Conservation (phyloP, 1,284 basidiomycete genomes). For the Spongiforma sp. region DNA sequence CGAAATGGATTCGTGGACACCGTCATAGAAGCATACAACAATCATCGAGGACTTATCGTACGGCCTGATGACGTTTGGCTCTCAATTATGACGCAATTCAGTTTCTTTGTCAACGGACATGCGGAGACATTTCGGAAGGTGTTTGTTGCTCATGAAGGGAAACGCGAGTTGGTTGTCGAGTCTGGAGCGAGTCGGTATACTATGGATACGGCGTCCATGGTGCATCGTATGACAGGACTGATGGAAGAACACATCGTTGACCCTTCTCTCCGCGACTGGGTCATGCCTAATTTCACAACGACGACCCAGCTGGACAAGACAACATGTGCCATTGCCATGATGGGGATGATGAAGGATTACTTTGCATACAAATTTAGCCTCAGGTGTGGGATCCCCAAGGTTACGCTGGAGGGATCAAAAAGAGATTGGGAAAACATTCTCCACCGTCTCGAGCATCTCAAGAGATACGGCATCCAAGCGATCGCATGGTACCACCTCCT, state of each 20-base stretch:
- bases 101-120: slow-evolving; percentile 49
- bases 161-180: slow-evolving; percentile 38
- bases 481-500: slow-evolving; percentile 45
- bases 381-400: slow-evolving; percentile 50
- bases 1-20: slow-evolving; percentile 45
- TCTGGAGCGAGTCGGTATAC: slow-evolving; percentile 32
- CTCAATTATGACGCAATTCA: slow-evolving; percentile 49
- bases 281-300: slow-evolving; percentile 52
- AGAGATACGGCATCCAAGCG: slow-evolving; percentile 42
- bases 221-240: slow-evolving; percentile 39
- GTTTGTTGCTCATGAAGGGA: slow-evolving; percentile 48
- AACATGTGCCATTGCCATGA: slow-evolving; percentile 48
- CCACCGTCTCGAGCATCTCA: slow-evolving; percentile 41
- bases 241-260: slow-evolving; percentile 45
- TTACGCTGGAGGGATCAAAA: slow-evolving; percentile 48
- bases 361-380: slow-evolving; percentile 40
- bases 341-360: slow-evolving; percentile 48
- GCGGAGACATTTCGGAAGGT: slow-evolving; percentile 43
- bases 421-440: slow-evolving; percentile 44
- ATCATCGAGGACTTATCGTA: slow-evolving; percentile 42
- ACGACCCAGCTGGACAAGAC: slow-evolving; percentile 48
- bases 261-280: slow-evolving; percentile 44
- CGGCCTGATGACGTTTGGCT: slow-evolving; percentile 54
- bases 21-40: slow-evolving; percentile 43
- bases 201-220: slow-evolving; percentile 34